Conservation (phyloP, 371 early-diverging fungal genomes). For the Lichtheimia corymbifera region DNA sequence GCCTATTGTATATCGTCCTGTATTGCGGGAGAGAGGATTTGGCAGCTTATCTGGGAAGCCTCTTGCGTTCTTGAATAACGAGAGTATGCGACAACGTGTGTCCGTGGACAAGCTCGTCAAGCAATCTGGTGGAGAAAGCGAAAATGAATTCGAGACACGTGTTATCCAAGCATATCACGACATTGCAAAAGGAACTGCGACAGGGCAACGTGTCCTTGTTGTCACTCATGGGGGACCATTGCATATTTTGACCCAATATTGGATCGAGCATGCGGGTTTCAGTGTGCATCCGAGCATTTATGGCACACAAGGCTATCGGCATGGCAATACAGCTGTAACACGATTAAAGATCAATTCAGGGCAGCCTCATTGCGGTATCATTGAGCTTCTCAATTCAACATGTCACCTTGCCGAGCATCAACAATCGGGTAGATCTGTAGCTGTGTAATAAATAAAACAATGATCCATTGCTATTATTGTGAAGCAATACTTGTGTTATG, state of each 20-base stretch:
- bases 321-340: conserved; percentile 45
- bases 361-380: not conserved
- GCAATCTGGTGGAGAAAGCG: conserved; percentile 30
- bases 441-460: not conserved
- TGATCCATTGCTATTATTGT: too few relatives aligned
- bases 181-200: conserved; percentile 11
- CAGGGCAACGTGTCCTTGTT: conserved; percentile 24
- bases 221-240: conserved; percentile 49
- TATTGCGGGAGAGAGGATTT: conserved; percentile 37
- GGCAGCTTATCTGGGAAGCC: conserved; percentile 30
- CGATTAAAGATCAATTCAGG: conserved; percentile 11
- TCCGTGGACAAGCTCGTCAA: conserved; percentile 16
- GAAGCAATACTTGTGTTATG: too few relatives aligned
- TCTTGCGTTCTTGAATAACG: conserved; percentile 9
- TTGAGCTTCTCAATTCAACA: conserved; percentile 25
- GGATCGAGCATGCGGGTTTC: conserved; percentile 20
- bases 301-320: conserved; percentile 9
- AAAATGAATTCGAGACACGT: conserved; percentile 18
- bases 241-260: conserved; percentile 17
- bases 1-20: conserved; percentile 16
- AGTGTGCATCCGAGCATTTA: not conserved
- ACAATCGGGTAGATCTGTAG: not conserved
- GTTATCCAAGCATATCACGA: conserved; percentile 22
- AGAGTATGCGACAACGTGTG: conserved; percentile 7
- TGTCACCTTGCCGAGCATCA: conserved; percentile 19